Conservation (phyloP, 225 moss, liverwort and hornwort genomes). For the Anthoceros angustus region DNA sequence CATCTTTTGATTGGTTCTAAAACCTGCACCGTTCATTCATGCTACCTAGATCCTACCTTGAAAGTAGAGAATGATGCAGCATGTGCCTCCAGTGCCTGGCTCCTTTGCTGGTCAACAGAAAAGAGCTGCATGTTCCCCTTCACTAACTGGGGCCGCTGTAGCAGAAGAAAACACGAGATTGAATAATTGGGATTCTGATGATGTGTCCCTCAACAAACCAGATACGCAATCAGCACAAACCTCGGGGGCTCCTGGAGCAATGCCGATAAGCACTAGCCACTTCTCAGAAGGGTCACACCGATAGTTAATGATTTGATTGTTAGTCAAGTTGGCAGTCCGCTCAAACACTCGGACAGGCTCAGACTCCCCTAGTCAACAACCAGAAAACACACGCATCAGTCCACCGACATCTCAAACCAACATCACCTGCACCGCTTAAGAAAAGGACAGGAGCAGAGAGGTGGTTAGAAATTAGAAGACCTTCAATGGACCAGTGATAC, state of each 20-base stretch:
- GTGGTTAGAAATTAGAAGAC: conserved; percentile 16
- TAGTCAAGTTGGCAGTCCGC: conserved; percentile 75
- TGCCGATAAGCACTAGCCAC: conserved; percentile 98
- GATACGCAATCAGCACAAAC: conserved; percentile 12
- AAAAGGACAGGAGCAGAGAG: not conserved
- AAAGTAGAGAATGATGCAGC: conserved; percentile 85
- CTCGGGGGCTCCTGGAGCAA: conserved; percentile 93
- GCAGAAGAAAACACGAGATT: conserved; percentile 10
- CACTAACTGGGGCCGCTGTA: conserved; percentile 88
- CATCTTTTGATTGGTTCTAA: too few species aligned
- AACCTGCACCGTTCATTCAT: not conserved
- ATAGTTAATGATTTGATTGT: conserved; percentile 95
- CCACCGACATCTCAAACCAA: not conserved
- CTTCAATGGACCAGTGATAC: conserved; percentile 96
- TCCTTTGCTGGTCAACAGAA: conserved; percentile 92
- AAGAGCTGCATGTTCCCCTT: conserved; percentile 99
- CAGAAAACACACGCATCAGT: not conserved
- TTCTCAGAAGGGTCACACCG: conserved; percentile 94
- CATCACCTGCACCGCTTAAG: not conserved
- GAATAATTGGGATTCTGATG: not conserved
- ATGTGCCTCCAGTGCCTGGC: conserved; percentile 93
- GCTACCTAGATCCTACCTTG: conserved; percentile 33
- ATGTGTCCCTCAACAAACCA: not conserved
- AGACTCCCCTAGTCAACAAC: conserved; percentile 40
- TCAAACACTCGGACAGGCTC: conserved; percentile 87